A percentile compares a stretch with the other conserved stretches of the same genome.
phyloP scores from a whole-genome alignment of 768 basidiomycete species.

The Suillus paluster region DNA sequence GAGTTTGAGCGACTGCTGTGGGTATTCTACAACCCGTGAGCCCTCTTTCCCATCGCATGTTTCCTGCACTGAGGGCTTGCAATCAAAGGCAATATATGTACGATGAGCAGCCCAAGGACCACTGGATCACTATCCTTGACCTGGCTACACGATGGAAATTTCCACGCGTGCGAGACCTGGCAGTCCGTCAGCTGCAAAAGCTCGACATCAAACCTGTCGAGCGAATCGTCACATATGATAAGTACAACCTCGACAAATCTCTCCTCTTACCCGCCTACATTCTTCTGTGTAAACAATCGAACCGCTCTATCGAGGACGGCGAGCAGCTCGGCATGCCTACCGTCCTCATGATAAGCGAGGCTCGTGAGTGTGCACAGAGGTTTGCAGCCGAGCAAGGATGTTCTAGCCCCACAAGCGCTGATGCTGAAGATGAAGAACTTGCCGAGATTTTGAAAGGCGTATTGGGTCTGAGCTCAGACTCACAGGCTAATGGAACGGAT shows the following conservation, averaged over 20 bases:
- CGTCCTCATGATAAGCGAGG: conserved; percentile 51
- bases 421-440: conserved; percentile 32
- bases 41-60: not conserved
- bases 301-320: conserved; percentile 59
- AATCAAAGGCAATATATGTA: conserved; percentile 54
- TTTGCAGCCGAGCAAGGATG: conserved; percentile 36
- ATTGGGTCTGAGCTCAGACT: conserved; percentile 29
- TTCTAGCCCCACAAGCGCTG: conserved; percentile 31
- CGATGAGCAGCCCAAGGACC: conserved; percentile 51
- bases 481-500: too few relatives aligned
- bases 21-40: conserved; percentile 62
- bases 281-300: conserved; percentile 52
- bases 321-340: conserved; percentile 61
- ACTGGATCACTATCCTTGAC: conserved; percentile 59
- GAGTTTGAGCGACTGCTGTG: conserved; percentile 55
- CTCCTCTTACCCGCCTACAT: conserved; percentile 58
- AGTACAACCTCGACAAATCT: conserved; percentile 49
- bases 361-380: conserved; percentile 50
- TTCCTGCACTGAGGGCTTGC: not conserved
- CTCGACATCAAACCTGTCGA: conserved; percentile 51
- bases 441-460: conserved; percentile 33
- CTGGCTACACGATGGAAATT: conserved; percentile 64
- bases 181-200: conserved; percentile 59
- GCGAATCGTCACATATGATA: conserved; percentile 61
- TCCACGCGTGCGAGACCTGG: conserved; percentile 50